These are phyloP conservation scores for Phyllosticta capitalensis DNA, from an alignment of 2,329 filamentous ascomycete genomes.

Conservation along the genomic window DNA sequence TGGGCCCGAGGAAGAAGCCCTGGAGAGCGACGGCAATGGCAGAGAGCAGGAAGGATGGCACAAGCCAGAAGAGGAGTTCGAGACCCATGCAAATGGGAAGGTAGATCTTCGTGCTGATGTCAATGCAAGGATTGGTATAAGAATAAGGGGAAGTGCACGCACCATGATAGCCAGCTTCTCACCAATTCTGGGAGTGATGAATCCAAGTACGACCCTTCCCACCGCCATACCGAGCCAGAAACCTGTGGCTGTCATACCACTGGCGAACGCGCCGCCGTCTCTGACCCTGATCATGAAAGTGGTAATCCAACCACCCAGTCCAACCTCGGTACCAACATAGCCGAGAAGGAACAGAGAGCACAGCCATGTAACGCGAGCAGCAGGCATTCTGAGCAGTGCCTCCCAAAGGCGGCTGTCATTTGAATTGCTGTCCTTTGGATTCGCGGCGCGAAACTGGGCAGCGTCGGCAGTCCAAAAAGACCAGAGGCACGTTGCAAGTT, in stretches of 20 bases:
- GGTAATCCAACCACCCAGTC: conserved; percentile 71
- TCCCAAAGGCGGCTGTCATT: conserved; percentile 43
- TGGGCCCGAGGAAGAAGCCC: conserved; percentile 70
- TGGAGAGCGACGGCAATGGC: conserved; percentile 61
- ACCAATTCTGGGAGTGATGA: conserved; percentile 63
- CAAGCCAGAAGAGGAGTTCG: conserved; percentile 70
- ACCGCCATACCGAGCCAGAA: conserved; percentile 79
- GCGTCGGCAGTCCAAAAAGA: conserved; percentile 59
- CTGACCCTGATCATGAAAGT: conserved; percentile 79
- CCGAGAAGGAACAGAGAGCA: conserved; percentile 63
- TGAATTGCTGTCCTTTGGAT: conserved; percentile 34
- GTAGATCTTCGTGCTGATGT: conserved; percentile 41
- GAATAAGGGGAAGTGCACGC: conserved; percentile 19
- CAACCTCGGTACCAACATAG: conserved; percentile 72
- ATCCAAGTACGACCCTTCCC: conserved; percentile 63
- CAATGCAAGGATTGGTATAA: neutral
- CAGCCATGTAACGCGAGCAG: conserved; percentile 59
- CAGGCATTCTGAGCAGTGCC: conserved; percentile 37
- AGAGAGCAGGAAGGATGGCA: conserved; percentile 65
- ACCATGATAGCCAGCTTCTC: conserved; percentile 50
- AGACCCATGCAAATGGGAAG: conserved; percentile 53
- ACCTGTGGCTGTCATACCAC: conserved; percentile 66
- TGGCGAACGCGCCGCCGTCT: conserved; percentile 56
- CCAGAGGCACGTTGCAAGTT: conserved; percentile 41
- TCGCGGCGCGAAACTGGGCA: conserved; percentile 44